phyloP scores from a whole-genome alignment of 345 rosid genomes.

The Gossypium ekmanianum region DNA sequence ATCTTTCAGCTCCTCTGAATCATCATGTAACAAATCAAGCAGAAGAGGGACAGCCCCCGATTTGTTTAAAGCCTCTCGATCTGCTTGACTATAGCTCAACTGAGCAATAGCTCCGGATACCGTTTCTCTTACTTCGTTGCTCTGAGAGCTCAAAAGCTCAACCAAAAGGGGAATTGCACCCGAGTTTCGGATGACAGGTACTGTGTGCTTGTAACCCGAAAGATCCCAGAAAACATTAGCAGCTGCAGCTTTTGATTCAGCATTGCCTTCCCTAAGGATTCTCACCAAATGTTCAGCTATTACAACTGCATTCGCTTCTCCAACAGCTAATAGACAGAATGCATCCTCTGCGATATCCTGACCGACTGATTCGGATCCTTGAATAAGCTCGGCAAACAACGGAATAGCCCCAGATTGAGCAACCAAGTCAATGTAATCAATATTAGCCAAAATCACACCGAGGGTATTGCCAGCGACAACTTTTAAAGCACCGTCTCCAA shows the following conservation, averaged over 20 bases:
- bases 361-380: neutral
- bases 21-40: neutral
- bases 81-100: neutral
- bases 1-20: neutral
- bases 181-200: neutral
- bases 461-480: constrained; percentile 39
- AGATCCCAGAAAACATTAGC: neutral
- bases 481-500: constrained; percentile 41
- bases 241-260: neutral
- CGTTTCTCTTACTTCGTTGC: neutral
- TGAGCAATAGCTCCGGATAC: neutral
- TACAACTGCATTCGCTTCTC: neutral
- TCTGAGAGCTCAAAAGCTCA: neutral
- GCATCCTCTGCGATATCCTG: neutral
- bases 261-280: constrained; percentile 4
- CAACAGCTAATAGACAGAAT: neutral
- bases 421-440: neutral
- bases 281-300: neutral
- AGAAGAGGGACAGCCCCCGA: neutral
- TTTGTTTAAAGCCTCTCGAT: neutral
- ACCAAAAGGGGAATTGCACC: constrained; percentile 1
- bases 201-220: neutral
- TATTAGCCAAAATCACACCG: neutral
- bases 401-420: neutral
- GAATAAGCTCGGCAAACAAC: neutral